Evolutionary conservation across 306 rosid species (phyloP), one percentile per base, ranked within the genome.

Genomic region (Prunus campanulata): DNA sequence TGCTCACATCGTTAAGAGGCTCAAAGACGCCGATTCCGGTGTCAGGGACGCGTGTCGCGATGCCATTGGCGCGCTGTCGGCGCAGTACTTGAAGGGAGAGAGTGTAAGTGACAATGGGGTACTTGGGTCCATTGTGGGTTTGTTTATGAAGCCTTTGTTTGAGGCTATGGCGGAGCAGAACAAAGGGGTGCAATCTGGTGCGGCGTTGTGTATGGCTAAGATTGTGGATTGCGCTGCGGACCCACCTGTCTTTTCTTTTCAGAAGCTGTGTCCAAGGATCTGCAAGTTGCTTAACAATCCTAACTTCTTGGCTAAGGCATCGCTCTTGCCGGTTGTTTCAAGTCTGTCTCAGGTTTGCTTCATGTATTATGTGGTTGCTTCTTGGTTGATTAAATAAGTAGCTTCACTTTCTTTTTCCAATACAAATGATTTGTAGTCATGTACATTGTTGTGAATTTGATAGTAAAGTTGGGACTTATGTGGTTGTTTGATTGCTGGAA

Each of bases 121-220:
- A 39, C 9, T 39, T 39, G 44, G 93, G 15, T 79, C 96, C 0
- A 84, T 90, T 49, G 98, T 91, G 77, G 93, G 87, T 3, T 60
- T 96, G 86, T 96, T 96, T 75, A 97, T 89, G 82, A 89, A 84
- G 88, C 99, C 99, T 11, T 59, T 96, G 83, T 91, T 91, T 71
- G 99, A 96, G 86, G 96, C 98, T 0, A 96, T 96, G 99, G 90
- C 86, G 27, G 99, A 96, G 80, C 98, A 92, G 87, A 91, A 84
- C 84, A 96, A 92, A 54, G 88, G 69, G 16, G 96, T 91, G 61
- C 99, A 96, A 77, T 87, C 90, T 13, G 98, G 97, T 59, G 99
- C 99, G 1, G 98, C 99, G 4, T 29, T 81, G 78, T 92, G 99
- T 70, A 82, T 96, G 93, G 93, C 96, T 2, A 93, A 90, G 83